A percentile compares a stretch with the other conserved stretches of the same genome.
Evolutionary conservation across 2,329 filamentous ascomycete species (phyloP).

Genomic region (Beauveria pseudobassiana): DNA sequence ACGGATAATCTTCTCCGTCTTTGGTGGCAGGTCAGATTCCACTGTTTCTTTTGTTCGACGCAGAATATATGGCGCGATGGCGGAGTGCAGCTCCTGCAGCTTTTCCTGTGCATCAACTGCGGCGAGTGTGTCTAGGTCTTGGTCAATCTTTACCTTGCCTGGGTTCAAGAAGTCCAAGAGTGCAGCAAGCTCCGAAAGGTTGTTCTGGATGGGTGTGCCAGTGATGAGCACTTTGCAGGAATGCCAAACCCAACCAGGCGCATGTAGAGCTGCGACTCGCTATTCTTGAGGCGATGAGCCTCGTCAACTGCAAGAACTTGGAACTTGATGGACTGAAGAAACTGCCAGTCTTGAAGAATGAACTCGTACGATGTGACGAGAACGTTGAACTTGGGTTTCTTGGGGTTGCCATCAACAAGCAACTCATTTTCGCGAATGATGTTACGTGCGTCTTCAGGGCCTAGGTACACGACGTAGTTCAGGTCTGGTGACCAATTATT

Average conservation of each 20-base stretch:
- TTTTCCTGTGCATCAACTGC: slow-evolving; percentile 79
- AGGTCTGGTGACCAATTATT: slow-evolving; percentile 92
- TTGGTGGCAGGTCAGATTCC: slow-evolving; percentile 90
- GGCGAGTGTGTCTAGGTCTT: slow-evolving; percentile 73
- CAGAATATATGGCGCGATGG: slow-evolving; percentile 90
- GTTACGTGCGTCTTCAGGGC: slow-evolving; percentile 75
- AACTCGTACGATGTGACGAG: slow-evolving; percentile 97
- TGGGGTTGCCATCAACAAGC: slow-evolving; percentile 75
- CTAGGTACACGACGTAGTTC: slow-evolving; percentile 95
- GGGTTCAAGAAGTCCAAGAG: slow-evolving; percentile 96
- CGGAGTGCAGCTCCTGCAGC: slow-evolving; percentile 73
- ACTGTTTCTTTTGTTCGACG: slow-evolving; percentile 96
- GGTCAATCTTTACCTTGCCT: slow-evolving; percentile 84
- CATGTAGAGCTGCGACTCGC: slow-evolving; percentile 85
- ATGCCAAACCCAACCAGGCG: slow-evolving; percentile 80
- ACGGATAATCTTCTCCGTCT: slow-evolving; percentile 97
- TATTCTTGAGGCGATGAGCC: slow-evolving; percentile 93
- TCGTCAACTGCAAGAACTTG: slow-evolving; percentile 95
- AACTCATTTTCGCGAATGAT: slow-evolving; percentile 90
- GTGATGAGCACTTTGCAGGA: slow-evolving; percentile 86
- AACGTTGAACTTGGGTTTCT: slow-evolving; percentile 94
- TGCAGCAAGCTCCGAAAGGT: slow-evolving; percentile 82
- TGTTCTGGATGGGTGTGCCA: slow-evolving; percentile 96
- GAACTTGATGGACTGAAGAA: slow-evolving; percentile 89
- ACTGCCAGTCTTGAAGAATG: slow-evolving; percentile 76